Conservation (phyloP, 805 yeast species). For the Kregervanrija delftensis region DNA sequence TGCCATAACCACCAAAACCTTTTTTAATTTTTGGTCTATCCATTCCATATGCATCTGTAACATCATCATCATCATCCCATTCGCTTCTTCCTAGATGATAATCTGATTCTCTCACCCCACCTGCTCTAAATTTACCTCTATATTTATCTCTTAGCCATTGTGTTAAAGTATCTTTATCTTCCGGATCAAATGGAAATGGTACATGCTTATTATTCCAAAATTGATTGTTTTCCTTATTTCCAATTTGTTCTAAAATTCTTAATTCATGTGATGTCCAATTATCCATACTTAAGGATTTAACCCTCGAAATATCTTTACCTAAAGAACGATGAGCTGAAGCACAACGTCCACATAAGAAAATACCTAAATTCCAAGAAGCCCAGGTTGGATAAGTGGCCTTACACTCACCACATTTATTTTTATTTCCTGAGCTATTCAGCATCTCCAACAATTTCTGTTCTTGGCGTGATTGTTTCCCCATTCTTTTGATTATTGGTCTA, state of each 20-base stretch:
- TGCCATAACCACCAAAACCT: slow-evolving; percentile 2
- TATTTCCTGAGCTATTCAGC: slow-evolving; percentile 51
- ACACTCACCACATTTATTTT: slow-evolving; percentile 78
- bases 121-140: slow-evolving; percentile 49
- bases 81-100: slow-evolving; percentile 24
- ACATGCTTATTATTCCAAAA: slow-evolving; percentile 63
- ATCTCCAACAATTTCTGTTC: slow-evolving; percentile 43
- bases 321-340: slow-evolving; percentile 69
- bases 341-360: slow-evolving; percentile 79
- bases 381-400: slow-evolving; percentile 57
- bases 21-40: slow-evolving; percentile 2
- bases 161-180: slow-evolving; percentile 52
- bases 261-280: slow-evolving; percentile 57
- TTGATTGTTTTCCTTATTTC: slow-evolving; percentile 54
- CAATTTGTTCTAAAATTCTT: slow-evolving; percentile 35
- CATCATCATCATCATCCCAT: slow-evolving; percentile 10
- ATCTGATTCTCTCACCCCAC: slow-evolving; percentile 29
- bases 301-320: slow-evolving; percentile 54
- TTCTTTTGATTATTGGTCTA: too few relatives aligned
- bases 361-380: slow-evolving; percentile 46
- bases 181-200: slow-evolving; percentile 73
- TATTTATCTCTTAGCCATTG: slow-evolving; percentile 63
- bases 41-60: slow-evolving; percentile 11
- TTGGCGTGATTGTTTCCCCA: slow-evolving; percentile 9
- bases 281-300: slow-evolving; percentile 70